Evolutionary conservation across 1,284 basidiomycete species (phyloP), one percentile per base, ranked within the genome.

Genomic region (Chalciporus piperatoides): DNA sequence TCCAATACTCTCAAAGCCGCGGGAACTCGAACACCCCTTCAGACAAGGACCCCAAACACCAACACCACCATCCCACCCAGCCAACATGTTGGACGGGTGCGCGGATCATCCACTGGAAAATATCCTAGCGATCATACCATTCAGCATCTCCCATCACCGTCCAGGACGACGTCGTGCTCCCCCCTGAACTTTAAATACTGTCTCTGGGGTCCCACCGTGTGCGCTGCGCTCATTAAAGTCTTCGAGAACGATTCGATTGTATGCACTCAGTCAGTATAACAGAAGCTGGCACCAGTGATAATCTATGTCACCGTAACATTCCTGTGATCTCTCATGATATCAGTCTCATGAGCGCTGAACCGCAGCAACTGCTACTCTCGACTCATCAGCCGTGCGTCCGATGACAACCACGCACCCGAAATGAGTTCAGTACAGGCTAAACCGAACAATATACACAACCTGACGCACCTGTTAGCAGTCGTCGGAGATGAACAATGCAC

Each of bases 161-260:
- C n/a, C 45, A 19, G 36, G 36, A 33, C 43, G 24, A 38, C 15
- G 17, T 46, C 24, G 39, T 52, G 41, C 11, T 11, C 4, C 49
- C 54, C 53, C 46, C n/a, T 62, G 60, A 63, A 62, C 61, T 64
- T 63, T 60, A 52, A 63, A 63, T 65, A 27, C 35, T 49, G 52
- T 63, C 43, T 40, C 54, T 39, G 61, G 64, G 64, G 61, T 63
- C 64, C 52, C 28, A 30, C 5, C 3, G 28, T 12, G 28, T 30
- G 25, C 4, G 12, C 28, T 6, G 11, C 5, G 28, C 14, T 19
- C 7, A 10, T 39, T 40, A n/a, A n/a, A n/a, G n/a, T 51, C 33
- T 35, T 10, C 7, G 14, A 44, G 21, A 35, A 28, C 17, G 6
- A 24, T 44, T 21, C n/a, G n/a, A n/a, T n/a, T n/a, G n/a, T n/a